Percentiles rank a stretch among this genome's conserved stretches.
phyloP scores from a whole-genome alignment of 768 basidiomycete species.

The Polyporus arcularius region DNA sequence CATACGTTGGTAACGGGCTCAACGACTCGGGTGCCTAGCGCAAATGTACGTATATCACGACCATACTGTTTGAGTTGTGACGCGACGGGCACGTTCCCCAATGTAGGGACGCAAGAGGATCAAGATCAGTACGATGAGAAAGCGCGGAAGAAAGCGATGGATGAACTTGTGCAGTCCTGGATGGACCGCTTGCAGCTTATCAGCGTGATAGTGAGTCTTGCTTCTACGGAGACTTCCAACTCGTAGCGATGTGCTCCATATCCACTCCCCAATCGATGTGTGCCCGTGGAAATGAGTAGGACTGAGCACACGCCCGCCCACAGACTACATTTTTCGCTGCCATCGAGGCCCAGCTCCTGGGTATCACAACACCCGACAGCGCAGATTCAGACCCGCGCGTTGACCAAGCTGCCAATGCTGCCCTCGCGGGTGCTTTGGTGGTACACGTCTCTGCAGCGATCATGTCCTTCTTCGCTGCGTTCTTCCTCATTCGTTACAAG shows the following conservation, averaged over 20 bases:
- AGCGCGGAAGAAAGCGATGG: slow-evolving; percentile 45
- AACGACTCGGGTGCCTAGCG: not conserved
- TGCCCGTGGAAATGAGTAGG: not conserved
- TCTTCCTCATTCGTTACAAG: slow-evolving; percentile 56
- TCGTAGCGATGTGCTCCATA: too few species aligned
- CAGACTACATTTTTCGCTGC: slow-evolving; percentile 67
- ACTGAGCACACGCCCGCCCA: not conserved
- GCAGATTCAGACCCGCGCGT: not conserved
- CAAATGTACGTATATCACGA: not conserved
- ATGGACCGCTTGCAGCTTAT: slow-evolving; percentile 64
- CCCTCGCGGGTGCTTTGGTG: slow-evolving; percentile 53
- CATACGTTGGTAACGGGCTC: not conserved
- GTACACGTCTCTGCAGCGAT: slow-evolving; percentile 53
- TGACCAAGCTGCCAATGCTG: slow-evolving; percentile 38
- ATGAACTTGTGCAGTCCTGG: slow-evolving; percentile 59
- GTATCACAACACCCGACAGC: slow-evolving; percentile 39
- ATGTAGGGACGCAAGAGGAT: slow-evolving; percentile 46
- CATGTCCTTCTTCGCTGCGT: slow-evolving; percentile 54
- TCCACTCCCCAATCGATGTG: too few species aligned
- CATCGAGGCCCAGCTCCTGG: slow-evolving; percentile 54
- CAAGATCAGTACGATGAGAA: slow-evolving; percentile 51
- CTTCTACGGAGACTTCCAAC: too few species aligned
- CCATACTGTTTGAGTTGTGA: not conserved
- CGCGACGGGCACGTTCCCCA: not conserved
- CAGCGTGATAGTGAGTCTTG: slow-evolving; percentile 51